Conservation (phyloP, 1,139 yeast genomes). For the Hansenula lynferdii region DNA sequence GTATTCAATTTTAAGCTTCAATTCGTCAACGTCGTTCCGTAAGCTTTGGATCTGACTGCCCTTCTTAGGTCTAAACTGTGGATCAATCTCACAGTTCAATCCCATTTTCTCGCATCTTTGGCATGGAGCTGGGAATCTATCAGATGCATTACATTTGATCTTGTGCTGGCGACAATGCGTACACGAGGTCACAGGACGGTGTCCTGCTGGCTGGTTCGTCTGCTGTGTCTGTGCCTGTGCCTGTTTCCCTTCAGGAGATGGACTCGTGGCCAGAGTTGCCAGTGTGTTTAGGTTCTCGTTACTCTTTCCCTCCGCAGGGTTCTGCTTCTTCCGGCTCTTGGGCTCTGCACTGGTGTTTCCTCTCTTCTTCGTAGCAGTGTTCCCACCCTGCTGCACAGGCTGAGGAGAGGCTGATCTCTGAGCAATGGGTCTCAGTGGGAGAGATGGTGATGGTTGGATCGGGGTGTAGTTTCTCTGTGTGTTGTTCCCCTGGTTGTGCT, state of each 20-base stretch:
- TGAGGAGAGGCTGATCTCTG: slow-evolving; percentile 1
- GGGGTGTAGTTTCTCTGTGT: slow-evolving; percentile 1
- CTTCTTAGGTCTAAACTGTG: slow-evolving; percentile 85
- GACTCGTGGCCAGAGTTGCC: slow-evolving; percentile 13
- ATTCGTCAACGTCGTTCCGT: slow-evolving; percentile 78
- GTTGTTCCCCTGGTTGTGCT: background rate
- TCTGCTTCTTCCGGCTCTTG: slow-evolving; percentile 3
- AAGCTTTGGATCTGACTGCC: slow-evolving; percentile 86
- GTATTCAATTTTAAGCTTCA: slow-evolving; percentile 73
- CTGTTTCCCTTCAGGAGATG: background rate
- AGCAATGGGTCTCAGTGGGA: background rate
- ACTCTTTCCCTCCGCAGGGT: slow-evolving; percentile 7
- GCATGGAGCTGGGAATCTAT: slow-evolving; percentile 79
- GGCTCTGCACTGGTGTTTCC: slow-evolving; percentile 3
- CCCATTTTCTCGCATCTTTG: slow-evolving; percentile 78
- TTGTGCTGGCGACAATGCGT: slow-evolving; percentile 95
- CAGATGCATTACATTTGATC: slow-evolving; percentile 88
- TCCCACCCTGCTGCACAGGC: background rate
- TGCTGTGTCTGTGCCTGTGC: background rate
- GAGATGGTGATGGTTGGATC: background rate
- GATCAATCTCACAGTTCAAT: slow-evolving; percentile 83
- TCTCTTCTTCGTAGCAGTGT: slow-evolving; percentile 4
- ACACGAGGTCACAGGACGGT: slow-evolving; percentile 88
- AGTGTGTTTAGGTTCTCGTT: slow-evolving; percentile 15
- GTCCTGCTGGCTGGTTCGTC: slow-evolving; percentile 35